Evolutionary conservation across 2,329 filamentous ascomycete species (phyloP).

Genomic region (Didymella pinodella): DNA sequence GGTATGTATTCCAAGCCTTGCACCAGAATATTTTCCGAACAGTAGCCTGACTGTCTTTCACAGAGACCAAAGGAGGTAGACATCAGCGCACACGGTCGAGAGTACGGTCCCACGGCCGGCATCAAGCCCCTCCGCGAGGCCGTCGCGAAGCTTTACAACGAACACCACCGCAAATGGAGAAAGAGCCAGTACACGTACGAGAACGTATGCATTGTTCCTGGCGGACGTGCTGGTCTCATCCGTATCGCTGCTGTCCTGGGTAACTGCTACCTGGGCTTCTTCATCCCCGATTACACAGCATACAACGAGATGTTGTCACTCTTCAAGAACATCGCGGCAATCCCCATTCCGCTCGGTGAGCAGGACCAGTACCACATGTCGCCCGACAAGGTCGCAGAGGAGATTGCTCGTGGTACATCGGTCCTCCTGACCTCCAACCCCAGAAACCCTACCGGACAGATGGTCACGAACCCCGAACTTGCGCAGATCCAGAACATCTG

Average conservation of each 20-base stretch:
- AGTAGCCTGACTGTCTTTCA: too few species aligned
- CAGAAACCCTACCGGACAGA: slow-evolving; percentile 89
- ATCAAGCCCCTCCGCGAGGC: slow-evolving; percentile 90
- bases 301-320: slow-evolving; percentile 97
- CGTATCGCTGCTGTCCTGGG: slow-evolving; percentile 93
- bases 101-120: slow-evolving; percentile 91
- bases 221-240: slow-evolving; percentile 90
- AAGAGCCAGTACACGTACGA: slow-evolving; percentile 93
- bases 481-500: slow-evolving; percentile 93
- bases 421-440: slow-evolving; percentile 96
- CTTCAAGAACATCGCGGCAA: slow-evolving; percentile 76
- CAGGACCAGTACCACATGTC: slow-evolving; percentile 93
- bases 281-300: slow-evolving; percentile 91
- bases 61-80: slow-evolving; percentile 75
- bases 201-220: slow-evolving; percentile 95
- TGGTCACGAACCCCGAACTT: slow-evolving; percentile 84
- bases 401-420: slow-evolving; percentile 78
- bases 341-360: slow-evolving; percentile 72
- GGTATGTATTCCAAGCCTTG: too few species aligned
- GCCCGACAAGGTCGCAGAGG: slow-evolving; percentile 89
- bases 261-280: slow-evolving; percentile 91
- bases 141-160: slow-evolving; percentile 91
- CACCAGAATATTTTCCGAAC: neutral
- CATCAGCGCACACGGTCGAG: slow-evolving; percentile 77
- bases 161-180: slow-evolving; percentile 87